Evolutionary conservation across 495 filamentous ascomycete species (phyloP).

Genomic region (Margaritispora aquatica): DNA sequence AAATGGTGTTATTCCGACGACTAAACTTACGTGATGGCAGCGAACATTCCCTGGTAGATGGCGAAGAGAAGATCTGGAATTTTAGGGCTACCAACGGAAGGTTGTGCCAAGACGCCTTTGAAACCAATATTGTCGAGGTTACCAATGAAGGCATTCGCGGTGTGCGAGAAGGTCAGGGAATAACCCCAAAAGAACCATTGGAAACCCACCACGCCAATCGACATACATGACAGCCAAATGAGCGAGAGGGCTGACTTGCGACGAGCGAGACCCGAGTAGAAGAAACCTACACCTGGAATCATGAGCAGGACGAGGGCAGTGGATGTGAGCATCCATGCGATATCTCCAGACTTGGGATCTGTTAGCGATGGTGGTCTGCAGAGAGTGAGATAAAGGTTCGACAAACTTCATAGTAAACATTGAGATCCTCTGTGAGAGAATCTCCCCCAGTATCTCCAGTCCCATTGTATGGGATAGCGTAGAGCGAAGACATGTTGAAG

Average conservation of each 20-base stretch:
- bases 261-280: conserved; percentile 95
- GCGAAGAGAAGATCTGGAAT: conserved; percentile 89
- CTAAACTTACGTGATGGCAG: conserved; percentile 63
- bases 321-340: conserved; percentile 85
- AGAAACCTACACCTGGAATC: conserved; percentile 98
- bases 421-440: conserved; percentile 65
- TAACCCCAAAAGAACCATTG: conserved; percentile 99
- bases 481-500: conserved; percentile 17
- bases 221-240: conserved; percentile 94
- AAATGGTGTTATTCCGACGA: too few relatives aligned
- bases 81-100: conserved; percentile 66
- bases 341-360: conserved; percentile 64
- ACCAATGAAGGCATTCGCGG: conserved; percentile 76
- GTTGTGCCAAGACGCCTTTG: conserved; percentile 66
- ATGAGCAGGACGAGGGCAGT: conserved; percentile 91
- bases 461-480: conserved; percentile 54
- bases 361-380: neutral
- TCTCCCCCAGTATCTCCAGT: conserved; percentile 62
- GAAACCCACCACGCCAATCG: conserved; percentile 84
- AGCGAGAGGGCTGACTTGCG: conserved; percentile 92
- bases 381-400: neutral
- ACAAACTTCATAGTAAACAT: conserved; percentile 70
- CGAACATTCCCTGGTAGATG: conserved; percentile 97
- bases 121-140: conserved; percentile 83
- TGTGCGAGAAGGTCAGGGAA: conserved; percentile 84